A percentile compares a stretch with the other conserved stretches of the same genome.
phyloP scores from a whole-genome alignment of 139 green algal genomes.

The Tetraselmis chui region DNA sequence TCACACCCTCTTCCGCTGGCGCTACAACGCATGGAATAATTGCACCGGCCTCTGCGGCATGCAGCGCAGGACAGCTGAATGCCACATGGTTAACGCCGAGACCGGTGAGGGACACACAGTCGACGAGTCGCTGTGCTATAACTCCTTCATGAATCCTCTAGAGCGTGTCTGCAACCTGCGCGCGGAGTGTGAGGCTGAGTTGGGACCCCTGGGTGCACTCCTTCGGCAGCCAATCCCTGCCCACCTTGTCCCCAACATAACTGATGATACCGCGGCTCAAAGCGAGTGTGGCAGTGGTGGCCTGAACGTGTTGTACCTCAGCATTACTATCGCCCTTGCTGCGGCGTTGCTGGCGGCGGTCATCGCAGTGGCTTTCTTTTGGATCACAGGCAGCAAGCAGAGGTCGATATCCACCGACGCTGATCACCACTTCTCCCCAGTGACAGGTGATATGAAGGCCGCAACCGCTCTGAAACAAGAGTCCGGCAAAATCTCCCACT shows the following conservation, averaged over 20 bases:
- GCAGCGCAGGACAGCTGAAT: neutral
- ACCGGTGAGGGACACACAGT: neutral
- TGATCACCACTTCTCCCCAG: neutral
- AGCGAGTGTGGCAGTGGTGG: neutral
- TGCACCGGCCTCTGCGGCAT: neutral
- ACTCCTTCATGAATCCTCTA: neutral
- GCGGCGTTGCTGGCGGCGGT: neutral
- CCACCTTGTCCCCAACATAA: neutral
- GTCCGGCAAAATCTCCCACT: too few species aligned
- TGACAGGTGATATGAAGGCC: neutral
- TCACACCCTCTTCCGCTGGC: neutral
- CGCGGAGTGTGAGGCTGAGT: neutral
- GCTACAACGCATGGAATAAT: neutral
- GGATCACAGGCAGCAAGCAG: neutral
- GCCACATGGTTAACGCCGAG: neutral
- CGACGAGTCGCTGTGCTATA: neutral
- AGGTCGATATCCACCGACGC: too few species aligned
- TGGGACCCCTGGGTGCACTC: neutral
- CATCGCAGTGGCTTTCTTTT: neutral
- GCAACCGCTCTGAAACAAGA: too few species aligned
- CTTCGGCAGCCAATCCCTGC: neutral
- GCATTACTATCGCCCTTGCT: neutral
- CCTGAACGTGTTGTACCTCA: neutral
- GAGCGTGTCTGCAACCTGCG: neutral
- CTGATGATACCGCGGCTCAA: neutral